These are phyloP conservation scores for Penicillium roqueforti DNA, from an alignment of 495 filamentous ascomycete genomes.

Conservation along the genomic window DNA sequence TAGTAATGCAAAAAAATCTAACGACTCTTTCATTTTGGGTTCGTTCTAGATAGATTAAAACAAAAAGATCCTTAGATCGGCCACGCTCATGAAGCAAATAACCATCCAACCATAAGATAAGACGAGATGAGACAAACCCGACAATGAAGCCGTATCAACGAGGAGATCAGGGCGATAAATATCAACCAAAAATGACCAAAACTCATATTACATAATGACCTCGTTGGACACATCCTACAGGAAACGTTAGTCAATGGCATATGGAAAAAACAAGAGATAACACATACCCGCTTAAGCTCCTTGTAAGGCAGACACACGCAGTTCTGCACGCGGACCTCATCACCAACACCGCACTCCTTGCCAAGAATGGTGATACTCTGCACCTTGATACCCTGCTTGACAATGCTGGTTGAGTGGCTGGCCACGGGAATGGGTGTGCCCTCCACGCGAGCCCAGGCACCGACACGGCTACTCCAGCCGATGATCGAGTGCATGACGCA, in stretches of 20 bases:
- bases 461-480: slow-evolving; percentile 93
- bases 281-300: slow-evolving; percentile 92
- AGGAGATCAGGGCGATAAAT: slow-evolving; percentile 21
- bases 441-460: slow-evolving; percentile 96
- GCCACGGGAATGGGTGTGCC: slow-evolving; percentile 85
- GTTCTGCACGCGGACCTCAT: slow-evolving; percentile 97
- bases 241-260: slow-evolving; percentile 4
- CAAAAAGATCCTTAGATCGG: slow-evolving; percentile 10
- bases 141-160: not conserved
- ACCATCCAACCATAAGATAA: slow-evolving; percentile 20
- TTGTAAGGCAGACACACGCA: slow-evolving; percentile 98
- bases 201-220: slow-evolving; percentile 78
- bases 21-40: slow-evolving; percentile 3
- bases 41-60: slow-evolving; percentile 1
- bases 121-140: slow-evolving; percentile 16
- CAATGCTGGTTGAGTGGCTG: slow-evolving; percentile 88
- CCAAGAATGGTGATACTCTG: slow-evolving; percentile 98
- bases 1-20: not conserved
- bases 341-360: slow-evolving; percentile 91
- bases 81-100: slow-evolving; percentile 16
- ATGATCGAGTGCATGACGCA: slow-evolving; percentile 96
- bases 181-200: slow-evolving; percentile 17
- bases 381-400: slow-evolving; percentile 97
- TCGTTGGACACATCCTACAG: slow-evolving; percentile 83
- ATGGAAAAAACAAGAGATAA: not conserved